Evolutionary conservation across 192 early-diverging fungal species (phyloP), one percentile per base, ranked within the genome.

Genomic region (Coemansia brasiliensis): DNA sequence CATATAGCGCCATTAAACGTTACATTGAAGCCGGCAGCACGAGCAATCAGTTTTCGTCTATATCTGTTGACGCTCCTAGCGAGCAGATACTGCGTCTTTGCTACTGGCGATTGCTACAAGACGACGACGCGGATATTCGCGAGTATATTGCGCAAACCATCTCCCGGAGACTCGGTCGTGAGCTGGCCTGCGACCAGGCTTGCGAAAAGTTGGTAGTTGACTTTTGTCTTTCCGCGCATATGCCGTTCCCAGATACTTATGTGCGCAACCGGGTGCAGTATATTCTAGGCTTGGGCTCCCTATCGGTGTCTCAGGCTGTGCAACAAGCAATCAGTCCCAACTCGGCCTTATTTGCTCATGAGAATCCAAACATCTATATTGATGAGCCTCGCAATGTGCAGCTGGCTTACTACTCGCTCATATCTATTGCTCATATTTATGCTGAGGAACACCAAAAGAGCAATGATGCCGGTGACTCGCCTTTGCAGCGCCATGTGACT

Each of bases 61-160:
- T n/a, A 10, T 25, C 29, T 57, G 6, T 64, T 67, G 37, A 59
- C 16, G 21, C 44, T 20, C 37, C 46, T 3, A 81, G 79, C 48
- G 76, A 83, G 24, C 61, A 85, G 68, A 72, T 83, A 11, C 67
- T 86, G 59, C 65, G 78, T 0, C 53, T 84, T 44, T 73, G 76
- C 22, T 79, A 66, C 29, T 68, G 77, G 50, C 50, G 61, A 3
- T 45, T 84, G 37, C 57, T 92, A 49, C 80, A 93, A 59, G 91
- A 93, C 76, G 91, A 93, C 55, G 90, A 93, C 53, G 77, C 77
- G 16, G 90, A 90, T 48, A 80, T 93, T 1, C 83, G 91, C 8
- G 72, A 89, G n/a, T 83, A 73, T 41, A 79, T 80, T 4, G 83
- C 91, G 3, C 51, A 49, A 18, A 83, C 86, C 57, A 86, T 87